A percentile compares a stretch with the other conserved stretches of the same genome.
Conservation (phyloP, 2,329 filamentous ascomycete genomes). For the Lachnellula willkommii region DNA sequence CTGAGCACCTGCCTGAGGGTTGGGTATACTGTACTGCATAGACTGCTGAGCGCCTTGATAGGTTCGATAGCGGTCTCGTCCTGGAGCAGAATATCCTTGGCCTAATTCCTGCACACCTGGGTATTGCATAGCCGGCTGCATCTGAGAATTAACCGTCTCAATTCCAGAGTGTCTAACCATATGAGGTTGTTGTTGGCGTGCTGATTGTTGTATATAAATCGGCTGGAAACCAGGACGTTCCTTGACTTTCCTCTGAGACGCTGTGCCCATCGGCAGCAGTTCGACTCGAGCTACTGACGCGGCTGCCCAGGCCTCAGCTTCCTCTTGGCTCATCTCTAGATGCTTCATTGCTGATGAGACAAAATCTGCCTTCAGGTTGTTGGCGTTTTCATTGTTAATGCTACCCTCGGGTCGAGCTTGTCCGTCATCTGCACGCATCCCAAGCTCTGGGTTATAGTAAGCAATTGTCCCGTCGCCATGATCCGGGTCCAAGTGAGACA, state of each 20-base stretch:
- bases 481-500: neutral
- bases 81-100: conserved; percentile 52
- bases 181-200: too few relatives aligned
- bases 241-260: neutral
- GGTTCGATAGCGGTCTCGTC: conserved; percentile 53
- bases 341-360: neutral
- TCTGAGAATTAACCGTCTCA: too few relatives aligned
- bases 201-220: too few relatives aligned
- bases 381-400: neutral
- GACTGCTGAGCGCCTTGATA: conserved; percentile 62
- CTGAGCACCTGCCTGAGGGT: conserved; percentile 27
- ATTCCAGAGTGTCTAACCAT: too few relatives aligned
- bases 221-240: too few relatives aligned
- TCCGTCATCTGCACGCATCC: neutral
- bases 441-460: neutral
- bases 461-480: neutral
- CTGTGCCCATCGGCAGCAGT: neutral
- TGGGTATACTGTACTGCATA: conserved; percentile 55
- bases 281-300: neutral
- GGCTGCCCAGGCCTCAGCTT: neutral
- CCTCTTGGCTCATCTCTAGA: neutral
- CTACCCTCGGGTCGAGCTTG: neutral
- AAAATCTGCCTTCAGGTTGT: neutral
- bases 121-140: too few relatives aligned
- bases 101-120: too few relatives aligned